A percentile compares a stretch with the other conserved stretches of the same genome.
phyloP scores from a whole-genome alignment of 2,329 filamentous ascomycete species.

The Trichoderma sp. region DNA sequence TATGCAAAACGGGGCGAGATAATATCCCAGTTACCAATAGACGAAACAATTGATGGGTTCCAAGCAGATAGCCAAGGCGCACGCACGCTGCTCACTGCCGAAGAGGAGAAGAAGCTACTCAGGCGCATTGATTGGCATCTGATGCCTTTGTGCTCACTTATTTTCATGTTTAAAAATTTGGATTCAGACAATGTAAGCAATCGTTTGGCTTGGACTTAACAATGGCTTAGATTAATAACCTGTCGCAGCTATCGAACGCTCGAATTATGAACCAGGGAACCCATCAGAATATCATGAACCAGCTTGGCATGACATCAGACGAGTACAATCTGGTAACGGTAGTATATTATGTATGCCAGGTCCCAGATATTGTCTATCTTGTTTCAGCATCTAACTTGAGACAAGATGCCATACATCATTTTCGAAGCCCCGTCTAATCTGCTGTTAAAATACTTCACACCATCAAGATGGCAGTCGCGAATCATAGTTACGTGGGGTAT shows the following conservation, averaged over 20 bases:
- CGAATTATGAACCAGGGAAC: conserved; percentile 48
- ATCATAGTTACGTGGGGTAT: conserved; percentile 47
- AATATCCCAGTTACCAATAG: background rate
- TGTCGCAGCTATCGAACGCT: conserved; percentile 41
- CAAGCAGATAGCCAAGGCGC: conserved; percentile 38
- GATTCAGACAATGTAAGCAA: conserved; percentile 40
- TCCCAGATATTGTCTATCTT: background rate
- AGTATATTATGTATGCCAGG: conserved; percentile 42
- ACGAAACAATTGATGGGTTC: conserved; percentile 1
- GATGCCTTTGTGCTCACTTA: conserved; percentile 38
- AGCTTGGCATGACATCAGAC: conserved; percentile 44
- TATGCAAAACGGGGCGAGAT: background rate
- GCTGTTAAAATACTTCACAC: conserved; percentile 42
- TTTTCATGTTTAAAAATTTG: conserved; percentile 46
- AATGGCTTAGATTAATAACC: background rate
- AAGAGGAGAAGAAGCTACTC: conserved; percentile 33
- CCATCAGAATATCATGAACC: conserved; percentile 43
- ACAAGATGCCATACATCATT: conserved; percentile 43
- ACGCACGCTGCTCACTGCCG: conserved; percentile 30
- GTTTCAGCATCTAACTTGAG: background rate
- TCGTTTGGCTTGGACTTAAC: background rate
- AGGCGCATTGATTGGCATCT: conserved; percentile 33
- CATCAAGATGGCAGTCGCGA: conserved; percentile 44
- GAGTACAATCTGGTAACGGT: conserved; percentile 44
- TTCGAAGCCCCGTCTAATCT: conserved; percentile 45